These are phyloP conservation scores for Fusarium irregulare DNA, from an alignment of 2,329 filamentous ascomycete genomes.

Conservation along the genomic window DNA sequence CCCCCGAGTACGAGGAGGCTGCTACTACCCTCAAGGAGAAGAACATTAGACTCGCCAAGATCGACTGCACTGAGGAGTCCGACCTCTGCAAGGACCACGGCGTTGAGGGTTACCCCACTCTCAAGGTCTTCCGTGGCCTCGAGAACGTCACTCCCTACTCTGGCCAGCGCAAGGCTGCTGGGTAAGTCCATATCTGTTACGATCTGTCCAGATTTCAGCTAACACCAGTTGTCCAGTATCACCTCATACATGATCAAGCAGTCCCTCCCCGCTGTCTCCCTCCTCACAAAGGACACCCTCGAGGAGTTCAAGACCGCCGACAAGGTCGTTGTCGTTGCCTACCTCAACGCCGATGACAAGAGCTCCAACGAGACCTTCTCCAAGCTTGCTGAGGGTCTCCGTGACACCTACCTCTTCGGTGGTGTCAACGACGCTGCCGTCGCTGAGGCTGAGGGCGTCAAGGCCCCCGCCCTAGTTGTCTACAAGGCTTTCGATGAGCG, in stretches of 20 bases:
- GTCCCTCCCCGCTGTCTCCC: slow-evolving; percentile 89
- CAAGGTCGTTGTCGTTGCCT: slow-evolving; percentile 94
- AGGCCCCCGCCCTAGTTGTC: slow-evolving; percentile 86
- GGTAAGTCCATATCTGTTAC: slow-evolving; percentile 59
- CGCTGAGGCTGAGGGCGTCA: slow-evolving; percentile 90
- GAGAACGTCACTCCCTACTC: slow-evolving; percentile 86
- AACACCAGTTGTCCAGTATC: slow-evolving; percentile 58
- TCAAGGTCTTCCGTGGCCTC: slow-evolving; percentile 96
- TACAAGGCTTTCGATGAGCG: slow-evolving; percentile 99
- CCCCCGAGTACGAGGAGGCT: slow-evolving; percentile 89
- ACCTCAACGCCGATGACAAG: slow-evolving; percentile 85
- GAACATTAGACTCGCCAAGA: slow-evolving; percentile 84
- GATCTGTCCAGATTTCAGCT: slow-evolving; percentile 25
- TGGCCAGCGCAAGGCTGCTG: slow-evolving; percentile 88
- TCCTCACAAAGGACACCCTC: slow-evolving; percentile 81
- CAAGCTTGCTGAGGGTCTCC: slow-evolving; percentile 77
- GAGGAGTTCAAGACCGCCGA: slow-evolving; percentile 98
- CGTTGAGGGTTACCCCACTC: slow-evolving; percentile 97
- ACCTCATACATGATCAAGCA: slow-evolving; percentile 98
- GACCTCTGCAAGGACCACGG: slow-evolving; percentile 91
- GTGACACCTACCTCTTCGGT: slow-evolving; percentile 94
- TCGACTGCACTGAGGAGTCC: slow-evolving; percentile 94
- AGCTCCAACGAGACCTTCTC: slow-evolving; percentile 86
- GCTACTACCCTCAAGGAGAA: slow-evolving; percentile 88
- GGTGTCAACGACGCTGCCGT: slow-evolving; percentile 84